Conservation (phyloP, 2,329 filamentous ascomycete genomes). For the Colletotrichum gloeosporioides region DNA sequence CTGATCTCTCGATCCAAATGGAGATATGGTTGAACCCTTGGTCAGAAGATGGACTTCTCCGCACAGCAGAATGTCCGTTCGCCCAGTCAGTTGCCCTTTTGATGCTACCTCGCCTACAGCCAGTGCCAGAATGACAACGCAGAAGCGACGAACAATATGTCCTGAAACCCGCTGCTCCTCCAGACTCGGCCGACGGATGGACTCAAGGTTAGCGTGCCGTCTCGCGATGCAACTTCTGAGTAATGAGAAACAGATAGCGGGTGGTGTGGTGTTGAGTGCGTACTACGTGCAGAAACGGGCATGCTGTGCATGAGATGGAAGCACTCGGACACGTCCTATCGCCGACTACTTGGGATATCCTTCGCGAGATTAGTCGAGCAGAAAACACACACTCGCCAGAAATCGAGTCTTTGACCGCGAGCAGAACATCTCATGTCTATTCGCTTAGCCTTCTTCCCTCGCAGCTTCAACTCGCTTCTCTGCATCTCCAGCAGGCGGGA, state of each 20-base stretch:
- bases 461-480: not conserved
- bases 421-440: not conserved
- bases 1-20: not conserved
- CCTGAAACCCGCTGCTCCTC: not conserved
- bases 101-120: not conserved
- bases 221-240: not conserved
- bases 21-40: not conserved
- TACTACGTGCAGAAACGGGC: not conserved
- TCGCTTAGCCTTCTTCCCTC: not conserved
- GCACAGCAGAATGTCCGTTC: not conserved
- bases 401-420: not conserved
- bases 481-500: not conserved
- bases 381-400: not conserved
- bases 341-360: not conserved
- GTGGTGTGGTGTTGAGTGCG: not conserved
- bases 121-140: not conserved
- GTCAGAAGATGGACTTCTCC: not conserved
- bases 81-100: not conserved
- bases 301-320: not conserved
- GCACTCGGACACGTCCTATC: slow-evolving; percentile 4
- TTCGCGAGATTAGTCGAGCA: not conserved
- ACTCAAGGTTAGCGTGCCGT: not conserved
- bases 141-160: not conserved
- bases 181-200: not conserved
- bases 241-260: not conserved